Percentiles rank a stretch among this genome's conserved stretches.
Conservation (phyloP, 441 rosid genomes). For the Aquilaria agallochum region DNA sequence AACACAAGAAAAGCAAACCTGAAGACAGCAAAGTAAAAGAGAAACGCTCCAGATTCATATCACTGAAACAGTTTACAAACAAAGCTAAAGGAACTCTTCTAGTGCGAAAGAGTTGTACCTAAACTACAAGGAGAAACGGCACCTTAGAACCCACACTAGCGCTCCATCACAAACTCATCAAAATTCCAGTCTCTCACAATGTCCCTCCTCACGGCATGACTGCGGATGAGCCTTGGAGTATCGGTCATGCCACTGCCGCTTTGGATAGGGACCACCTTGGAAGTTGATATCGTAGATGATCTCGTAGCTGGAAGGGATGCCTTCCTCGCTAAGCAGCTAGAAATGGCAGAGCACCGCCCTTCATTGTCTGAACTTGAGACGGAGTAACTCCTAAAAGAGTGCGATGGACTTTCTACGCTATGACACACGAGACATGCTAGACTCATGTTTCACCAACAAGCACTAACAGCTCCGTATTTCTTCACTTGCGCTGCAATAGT, state of each 20-base stretch:
- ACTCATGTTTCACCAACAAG: conserved; percentile 41
- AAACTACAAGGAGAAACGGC: conserved; percentile 12
- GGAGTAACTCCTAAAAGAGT: conserved; percentile 86
- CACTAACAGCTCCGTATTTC: not conserved
- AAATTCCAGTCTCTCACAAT: conserved; percentile 95
- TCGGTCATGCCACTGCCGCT: conserved; percentile 36
- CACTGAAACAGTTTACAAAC: conserved; percentile 23
- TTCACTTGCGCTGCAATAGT: not conserved
- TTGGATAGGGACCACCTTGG: conserved; percentile 94
- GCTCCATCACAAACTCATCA: conserved; percentile 47
- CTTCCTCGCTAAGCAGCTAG: conserved; percentile 65
- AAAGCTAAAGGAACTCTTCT: conserved; percentile 17
- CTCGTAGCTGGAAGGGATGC: conserved; percentile 58
- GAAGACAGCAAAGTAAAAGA: conserved; percentile 6
- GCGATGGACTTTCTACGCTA: conserved; percentile 84
- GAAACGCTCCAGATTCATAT: conserved; percentile 13
- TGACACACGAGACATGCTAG: conserved; percentile 88
- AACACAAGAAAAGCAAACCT: not conserved
- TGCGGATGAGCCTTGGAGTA: conserved; percentile 77
- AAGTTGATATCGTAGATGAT: conserved; percentile 44
- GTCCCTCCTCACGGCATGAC: conserved; percentile 88
- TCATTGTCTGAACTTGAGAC: conserved; percentile 89
- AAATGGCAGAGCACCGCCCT: conserved; percentile 72
- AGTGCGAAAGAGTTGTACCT: conserved; percentile 26
- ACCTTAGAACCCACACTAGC: conserved; percentile 22